phyloP scores from a whole-genome alignment of 768 basidiomycete species.

The Coprinopsis sp. region DNA sequence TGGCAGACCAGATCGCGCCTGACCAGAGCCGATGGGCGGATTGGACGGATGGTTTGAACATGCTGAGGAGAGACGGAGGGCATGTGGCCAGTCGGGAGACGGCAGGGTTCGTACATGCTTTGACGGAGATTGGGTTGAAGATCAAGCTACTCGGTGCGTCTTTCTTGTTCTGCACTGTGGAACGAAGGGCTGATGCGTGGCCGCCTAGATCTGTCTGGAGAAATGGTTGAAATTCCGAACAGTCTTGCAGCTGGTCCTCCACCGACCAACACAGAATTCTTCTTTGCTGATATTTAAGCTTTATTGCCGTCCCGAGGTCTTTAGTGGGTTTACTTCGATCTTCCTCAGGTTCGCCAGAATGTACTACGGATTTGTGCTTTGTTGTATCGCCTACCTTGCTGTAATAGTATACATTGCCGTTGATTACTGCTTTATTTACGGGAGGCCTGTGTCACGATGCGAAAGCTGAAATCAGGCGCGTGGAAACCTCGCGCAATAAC shows the following conservation, averaged over 20 bases:
- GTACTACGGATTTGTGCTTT: too few species aligned
- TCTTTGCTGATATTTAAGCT: conserved; percentile 68
- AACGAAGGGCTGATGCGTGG: too few species aligned
- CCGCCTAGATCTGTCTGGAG: conserved; percentile 73
- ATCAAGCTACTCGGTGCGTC: conserved; percentile 79
- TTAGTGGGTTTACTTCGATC: too few species aligned
- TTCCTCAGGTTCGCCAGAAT: too few species aligned
- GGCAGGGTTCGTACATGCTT: conserved; percentile 75
- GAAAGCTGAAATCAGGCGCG: too few species aligned
- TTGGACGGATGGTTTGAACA: conserved; percentile 91
- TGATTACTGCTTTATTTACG: too few species aligned
- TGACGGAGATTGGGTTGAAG: conserved; percentile 90
- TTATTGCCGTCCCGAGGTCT: too few species aligned
- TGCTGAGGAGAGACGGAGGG: conserved; percentile 76
- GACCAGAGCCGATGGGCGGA: conserved; percentile 82
- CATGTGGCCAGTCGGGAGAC: conserved; percentile 85
- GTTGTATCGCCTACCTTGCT: too few species aligned
- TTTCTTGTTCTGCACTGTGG: neutral
- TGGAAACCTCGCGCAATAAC: too few species aligned
- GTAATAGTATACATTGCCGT: too few species aligned
- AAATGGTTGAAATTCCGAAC: conserved; percentile 85
- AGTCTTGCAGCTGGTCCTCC: conserved; percentile 74
- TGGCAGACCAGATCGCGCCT: conserved; percentile 76
- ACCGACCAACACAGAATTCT: conserved; percentile 77
- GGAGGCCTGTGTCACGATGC: too few species aligned